Base-by-base conservation (phyloP, 1,284 basidiomycete species). In the Microbotryum silenes-acaulis region DNA sequence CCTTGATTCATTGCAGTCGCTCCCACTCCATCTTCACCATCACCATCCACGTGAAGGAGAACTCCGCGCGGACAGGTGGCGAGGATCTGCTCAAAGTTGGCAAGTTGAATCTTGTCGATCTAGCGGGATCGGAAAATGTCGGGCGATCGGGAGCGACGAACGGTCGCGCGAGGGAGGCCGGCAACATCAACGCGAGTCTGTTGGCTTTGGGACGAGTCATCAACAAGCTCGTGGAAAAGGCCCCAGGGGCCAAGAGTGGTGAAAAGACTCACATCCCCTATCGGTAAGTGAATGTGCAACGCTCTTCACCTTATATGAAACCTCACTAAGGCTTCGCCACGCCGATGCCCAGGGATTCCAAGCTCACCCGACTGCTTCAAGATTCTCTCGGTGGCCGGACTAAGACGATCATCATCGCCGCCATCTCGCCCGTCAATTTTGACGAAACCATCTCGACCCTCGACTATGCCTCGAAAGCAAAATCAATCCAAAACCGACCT, bases 1-100 rank as follows among this genome's bases (percentile, higher is more conserved):
- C 44, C 57, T 29, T 42, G 20, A 51, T 42, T 12, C 23, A 46
- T 50, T 25, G 3, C 57, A 81, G 91, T 77, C 91, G 96, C 21
- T 98, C 96, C 0, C 96, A 99, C 74, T 94, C 93, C 2, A 88
- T 99, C n/a, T 97, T 98, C 74, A 89, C 91, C 20, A 85, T 99
- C 71, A 94, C 91, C 0, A 87, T 99, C 1, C 90, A 94, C 72
- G 85, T 87, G 64, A 96, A 94, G 73, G 93, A 97, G 74, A 82
- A 82, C 5, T 85, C 85, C 1, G 16, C 37, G 37, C 68, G 74
- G 14, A 76, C 73, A 74, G 55, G 47, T 23, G 88, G 90, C 7
- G 91, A 97, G 69, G 94, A 98, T 72, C 78, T 97, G 23, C 79
- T 97, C 57, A 88, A 87, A 72, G 86, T 93, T 37, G 94, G 96